Conservation (phyloP, 257 asterid genomes). For the Mitragyna speciosa region DNA sequence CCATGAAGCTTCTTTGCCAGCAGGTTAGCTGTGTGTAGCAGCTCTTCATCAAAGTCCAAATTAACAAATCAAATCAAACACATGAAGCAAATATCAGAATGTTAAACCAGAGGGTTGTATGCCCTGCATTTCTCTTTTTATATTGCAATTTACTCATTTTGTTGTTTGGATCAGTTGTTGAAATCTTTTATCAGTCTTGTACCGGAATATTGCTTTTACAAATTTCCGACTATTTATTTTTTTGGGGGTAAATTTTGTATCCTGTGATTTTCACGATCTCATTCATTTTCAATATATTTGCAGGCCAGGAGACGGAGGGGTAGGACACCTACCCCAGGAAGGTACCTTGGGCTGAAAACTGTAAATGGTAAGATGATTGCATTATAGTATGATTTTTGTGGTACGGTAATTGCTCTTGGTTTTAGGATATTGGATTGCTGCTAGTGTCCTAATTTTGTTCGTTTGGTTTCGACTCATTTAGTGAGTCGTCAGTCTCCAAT, state of each 20-base stretch:
- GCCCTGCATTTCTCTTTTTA: slow-evolving; percentile 68
- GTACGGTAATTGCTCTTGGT: not conserved
- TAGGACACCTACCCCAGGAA: slow-evolving; percentile 90
- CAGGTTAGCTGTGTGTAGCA: slow-evolving; percentile 97
- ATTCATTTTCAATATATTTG: slow-evolving; percentile 5
- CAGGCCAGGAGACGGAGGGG: slow-evolving; percentile 91
- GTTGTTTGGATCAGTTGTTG: not conserved
- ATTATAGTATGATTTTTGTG: not conserved
- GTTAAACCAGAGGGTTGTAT: slow-evolving; percentile 77
- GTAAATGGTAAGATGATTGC: slow-evolving; percentile 44
- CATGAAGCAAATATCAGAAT: slow-evolving; percentile 73
- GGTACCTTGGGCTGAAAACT: slow-evolving; percentile 69
- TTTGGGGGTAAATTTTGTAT: not conserved
- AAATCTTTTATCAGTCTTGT: not conserved
- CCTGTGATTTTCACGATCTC: not conserved
- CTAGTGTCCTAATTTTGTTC: not conserved
- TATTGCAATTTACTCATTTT: slow-evolving; percentile 19
- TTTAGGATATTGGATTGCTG: not conserved
- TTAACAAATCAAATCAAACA: slow-evolving; percentile 69
- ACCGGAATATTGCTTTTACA: not conserved
- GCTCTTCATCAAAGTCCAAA: slow-evolving; percentile 81
- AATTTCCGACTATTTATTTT: too few relatives aligned
- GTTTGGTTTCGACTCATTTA: slow-evolving; percentile 16
- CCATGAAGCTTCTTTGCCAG: slow-evolving; percentile 71
- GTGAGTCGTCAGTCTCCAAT: slow-evolving; percentile 53